Evolutionary conservation across 2,329 filamentous ascomycete genomes (phyloP), one percentile per base, ranked within the genome.

Genomic region (Fusarium tricinctum): DNA sequence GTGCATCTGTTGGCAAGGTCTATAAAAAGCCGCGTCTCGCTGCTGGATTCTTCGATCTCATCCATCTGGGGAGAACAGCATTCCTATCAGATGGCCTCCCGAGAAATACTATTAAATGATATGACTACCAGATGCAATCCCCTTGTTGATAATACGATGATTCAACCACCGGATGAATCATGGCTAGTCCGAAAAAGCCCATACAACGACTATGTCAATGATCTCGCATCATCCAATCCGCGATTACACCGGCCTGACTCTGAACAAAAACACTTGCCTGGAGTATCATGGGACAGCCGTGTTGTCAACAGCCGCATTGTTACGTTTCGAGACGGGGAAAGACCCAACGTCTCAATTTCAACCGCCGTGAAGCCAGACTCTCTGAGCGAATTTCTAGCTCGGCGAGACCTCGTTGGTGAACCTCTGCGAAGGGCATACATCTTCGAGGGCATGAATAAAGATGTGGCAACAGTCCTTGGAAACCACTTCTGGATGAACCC

Each of bases 361-460:
- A 19, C 33, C 9, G 32, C 32, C 32, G n/a, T 38, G 7, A 44
- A 19, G 10, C 12, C 52, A 5, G 33, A 17, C 14, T 19, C 8
- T 48, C 33, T 55, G 10, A 10, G 9, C 8, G 17, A 10, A 5
- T 12, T 8, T 12, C 10, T 55, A 7, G 6, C n/a, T 12, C 23
- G 12, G 28, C 14, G 40, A 12, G 19, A 7, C 4, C 9, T 17
- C 6, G n/a, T 22, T 12, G 12, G 6, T 15, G 20, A 30, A 5
- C 52, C 52, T 23, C 19, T 23, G 4, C 23, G 43, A 23, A 48
- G 26, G 10, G 52, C 26, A 1, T 55, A 55, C 8, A 22, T 55
- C 8, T 55, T 55, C 19, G 52, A 55, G 20, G 45, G 45, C 5
- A 55, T 55, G 52, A 55, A 55, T 12, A 55, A 8, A 20, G 43